A percentile compares a stretch with the other conserved stretches of the same genome.
phyloP scores from a whole-genome alignment of 2,329 filamentous ascomycete species.

The Parafenestella ontariensis region DNA sequence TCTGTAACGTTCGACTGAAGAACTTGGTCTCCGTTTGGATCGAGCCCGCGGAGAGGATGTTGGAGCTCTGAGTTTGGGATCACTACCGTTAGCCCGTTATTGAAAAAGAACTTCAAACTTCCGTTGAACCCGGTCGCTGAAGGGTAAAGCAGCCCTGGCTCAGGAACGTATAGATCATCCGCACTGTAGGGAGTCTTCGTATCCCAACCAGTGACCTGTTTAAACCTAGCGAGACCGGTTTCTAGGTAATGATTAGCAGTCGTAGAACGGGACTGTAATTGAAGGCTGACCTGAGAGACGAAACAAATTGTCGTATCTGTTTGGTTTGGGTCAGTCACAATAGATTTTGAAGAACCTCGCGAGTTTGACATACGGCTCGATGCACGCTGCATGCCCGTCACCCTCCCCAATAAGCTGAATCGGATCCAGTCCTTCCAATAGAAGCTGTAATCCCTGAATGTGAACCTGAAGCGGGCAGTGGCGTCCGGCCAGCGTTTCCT shows the following conservation, averaged over 20 bases:
- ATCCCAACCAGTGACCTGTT: background rate
- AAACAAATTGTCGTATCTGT: slow-evolving; percentile 2
- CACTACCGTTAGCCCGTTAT: background rate
- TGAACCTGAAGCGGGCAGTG: slow-evolving; percentile 2
- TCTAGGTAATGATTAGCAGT: background rate
- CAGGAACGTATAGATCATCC: background rate
- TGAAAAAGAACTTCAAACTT: background rate
- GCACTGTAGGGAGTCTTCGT: background rate
- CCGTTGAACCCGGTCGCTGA: background rate
- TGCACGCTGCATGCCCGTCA: slow-evolving; percentile 1
- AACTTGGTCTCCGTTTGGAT: background rate
- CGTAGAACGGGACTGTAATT: background rate
- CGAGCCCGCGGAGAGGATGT: background rate
- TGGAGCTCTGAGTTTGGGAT: slow-evolving; percentile 2
- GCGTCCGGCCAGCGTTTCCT: background rate
- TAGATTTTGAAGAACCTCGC: too few relatives aligned
- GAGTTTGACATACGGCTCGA: background rate
- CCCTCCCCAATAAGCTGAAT: slow-evolving; percentile 1
- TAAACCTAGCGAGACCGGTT: background rate
- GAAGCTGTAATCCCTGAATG: background rate
- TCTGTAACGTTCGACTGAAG: background rate
- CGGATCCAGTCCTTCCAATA: background rate
- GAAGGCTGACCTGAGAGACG: background rate
- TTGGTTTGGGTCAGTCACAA: background rate
- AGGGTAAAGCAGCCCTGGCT: background rate